Evolutionary conservation across 805 yeast genomes (phyloP), one percentile per base, ranked within the genome.

Genomic region (Debaryomyces prosopidis): DNA sequence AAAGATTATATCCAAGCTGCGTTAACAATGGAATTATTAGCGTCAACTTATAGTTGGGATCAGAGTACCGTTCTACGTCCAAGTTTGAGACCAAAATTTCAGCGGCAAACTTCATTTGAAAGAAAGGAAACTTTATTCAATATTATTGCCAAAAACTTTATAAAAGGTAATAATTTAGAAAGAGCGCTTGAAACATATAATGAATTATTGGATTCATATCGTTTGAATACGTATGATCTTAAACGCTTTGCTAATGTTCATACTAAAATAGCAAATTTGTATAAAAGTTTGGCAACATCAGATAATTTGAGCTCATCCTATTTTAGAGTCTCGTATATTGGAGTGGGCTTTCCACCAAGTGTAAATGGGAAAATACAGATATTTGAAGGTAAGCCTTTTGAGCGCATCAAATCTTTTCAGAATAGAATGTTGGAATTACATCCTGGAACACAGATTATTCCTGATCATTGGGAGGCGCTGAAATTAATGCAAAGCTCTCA

Each of bases 371-470:
- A 85, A 57, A 83, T 82, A 48, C 89, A 85, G 60, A 85, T 89
- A 42, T 87, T 84, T 59, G 96, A 89, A 66, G 96, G 96, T 5
- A 73, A 81, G 42, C 89, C 96, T 23, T 89, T 87, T 68, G 97
- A 89, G 61, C 94, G 87, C 62, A 83, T 89, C 47, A 82, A 89
- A 2, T 83, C 92, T 3, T 86, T 89, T 61, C 89, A 86, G 55
- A 87, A 84, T 55, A 74, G 96, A 53, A 68, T 90, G 48, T 75
- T 84, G 54, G 79, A 82, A 57, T 65, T 87, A 38, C 87, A 88
- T 62, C 95, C 94, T 23, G 96, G 96, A 40, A 88, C 96, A 1
- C 77, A 84, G 44, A 80, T 89, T 42, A 71, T 89, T 31, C 69
- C 82, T 20, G 78, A 71, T 49, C 84, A 81, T 53, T 73, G 73